Evolutionary conservation across 768 basidiomycete species (phyloP).

Genomic region (Dendrothele bispora): DNA sequence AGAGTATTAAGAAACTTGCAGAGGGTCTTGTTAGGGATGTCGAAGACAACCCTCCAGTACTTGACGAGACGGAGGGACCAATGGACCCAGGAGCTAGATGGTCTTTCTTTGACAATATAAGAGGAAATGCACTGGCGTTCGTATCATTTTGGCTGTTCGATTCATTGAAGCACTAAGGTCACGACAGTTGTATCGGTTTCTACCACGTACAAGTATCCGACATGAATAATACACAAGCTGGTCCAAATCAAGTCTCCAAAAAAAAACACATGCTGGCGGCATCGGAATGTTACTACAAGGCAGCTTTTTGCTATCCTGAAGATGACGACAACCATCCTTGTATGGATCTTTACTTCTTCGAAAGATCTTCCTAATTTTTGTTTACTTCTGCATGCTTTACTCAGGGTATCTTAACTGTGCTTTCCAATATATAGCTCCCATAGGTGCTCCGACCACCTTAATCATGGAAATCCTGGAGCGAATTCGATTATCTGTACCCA

Average conservation of each 20-base stretch:
- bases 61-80: conserved; percentile 4
- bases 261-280: conserved; percentile 19
- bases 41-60: conserved; percentile 22
- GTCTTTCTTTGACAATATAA: conserved; percentile 38
- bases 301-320: conserved; percentile 28
- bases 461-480: conserved; percentile 22
- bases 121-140: conserved; percentile 36
- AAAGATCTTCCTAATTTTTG: neutral
- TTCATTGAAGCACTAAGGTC: neutral
- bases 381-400: neutral
- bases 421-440: conserved; percentile 7
- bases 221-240: conserved; percentile 19
- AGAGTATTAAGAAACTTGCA: conserved; percentile 31
- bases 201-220: neutral
- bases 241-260: conserved; percentile 14
- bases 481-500: conserved; percentile 19
- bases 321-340: conserved; percentile 38
- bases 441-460: conserved; percentile 20
- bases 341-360: no score
- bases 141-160: conserved; percentile 7
- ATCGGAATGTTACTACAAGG: conserved; percentile 28
- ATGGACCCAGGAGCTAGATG: conserved; percentile 27
- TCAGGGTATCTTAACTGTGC: conserved; percentile 10
- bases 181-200: conserved; percentile 1
- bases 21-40: conserved; percentile 30